These are phyloP conservation scores for Bauhinia variegata DNA, from an alignment of 306 rosid genomes.

Conservation along the genomic window DNA sequence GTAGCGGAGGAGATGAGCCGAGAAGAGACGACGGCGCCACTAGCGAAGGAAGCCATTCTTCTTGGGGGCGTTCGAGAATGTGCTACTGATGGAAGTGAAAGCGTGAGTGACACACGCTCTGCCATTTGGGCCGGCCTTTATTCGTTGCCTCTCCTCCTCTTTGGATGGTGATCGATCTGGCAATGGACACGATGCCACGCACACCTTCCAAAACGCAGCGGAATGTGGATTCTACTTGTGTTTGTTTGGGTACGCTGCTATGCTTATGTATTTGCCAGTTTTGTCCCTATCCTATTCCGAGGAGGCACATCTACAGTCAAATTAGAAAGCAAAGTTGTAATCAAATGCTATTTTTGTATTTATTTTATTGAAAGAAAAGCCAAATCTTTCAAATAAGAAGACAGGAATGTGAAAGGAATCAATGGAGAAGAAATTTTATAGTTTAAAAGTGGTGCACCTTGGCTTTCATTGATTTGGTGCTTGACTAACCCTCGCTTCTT, in stretches of 20 bases:
- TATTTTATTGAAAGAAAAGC: too few species aligned
- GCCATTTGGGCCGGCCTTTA: constrained; percentile 43
- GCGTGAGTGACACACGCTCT: constrained; percentile 51
- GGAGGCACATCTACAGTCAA: background rate
- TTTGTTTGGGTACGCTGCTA: constrained; percentile 4
- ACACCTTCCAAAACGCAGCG: background rate
- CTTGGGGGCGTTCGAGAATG: constrained; percentile 39
- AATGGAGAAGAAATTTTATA: too few species aligned
- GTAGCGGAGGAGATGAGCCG: constrained; percentile 55
- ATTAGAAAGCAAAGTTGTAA: too few species aligned
- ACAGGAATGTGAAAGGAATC: too few species aligned
- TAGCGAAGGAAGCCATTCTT: constrained; percentile 49
- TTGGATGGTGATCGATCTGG: constrained; percentile 39
- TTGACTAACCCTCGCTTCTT: too few species aligned
- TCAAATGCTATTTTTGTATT: too few species aligned
- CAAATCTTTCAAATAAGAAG: too few species aligned
- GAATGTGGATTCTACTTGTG: background rate
- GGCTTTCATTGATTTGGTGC: too few species aligned
- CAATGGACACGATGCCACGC: constrained; percentile 12
- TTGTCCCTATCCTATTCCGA: background rate
- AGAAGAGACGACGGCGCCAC: constrained; percentile 46
- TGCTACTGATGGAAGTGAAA: constrained; percentile 35
- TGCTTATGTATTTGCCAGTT: background rate
- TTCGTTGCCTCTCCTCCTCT: constrained; percentile 36
- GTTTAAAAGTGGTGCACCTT: too few species aligned